Percentiles rank a stretch among this genome's conserved stretches.
Evolutionary conservation across 257 asterid genomes (phyloP).

Genomic region (Galeopsis tetrahit): DNA sequence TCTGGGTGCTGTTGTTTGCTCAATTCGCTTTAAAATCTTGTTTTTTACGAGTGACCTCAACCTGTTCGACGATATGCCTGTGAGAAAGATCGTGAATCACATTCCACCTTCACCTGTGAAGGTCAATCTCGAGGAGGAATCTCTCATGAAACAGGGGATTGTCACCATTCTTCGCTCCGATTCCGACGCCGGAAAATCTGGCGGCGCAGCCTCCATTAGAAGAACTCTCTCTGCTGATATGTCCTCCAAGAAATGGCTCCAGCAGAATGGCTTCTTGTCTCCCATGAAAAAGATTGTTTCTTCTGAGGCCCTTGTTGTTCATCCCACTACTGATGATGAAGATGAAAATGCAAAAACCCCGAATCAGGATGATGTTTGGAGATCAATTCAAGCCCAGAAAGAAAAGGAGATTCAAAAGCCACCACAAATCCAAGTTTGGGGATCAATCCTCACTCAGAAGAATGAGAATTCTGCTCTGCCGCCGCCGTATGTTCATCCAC

Average conservation of each 20-base stretch:
- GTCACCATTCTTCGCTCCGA: slow-evolving; percentile 76
- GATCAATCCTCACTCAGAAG: slow-evolving; percentile 49
- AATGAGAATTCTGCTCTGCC: slow-evolving; percentile 37
- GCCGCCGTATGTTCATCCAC: slow-evolving; percentile 65
- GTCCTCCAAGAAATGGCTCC: slow-evolving; percentile 63
- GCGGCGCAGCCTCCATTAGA: slow-evolving; percentile 45
- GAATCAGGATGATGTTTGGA: slow-evolving; percentile 60
- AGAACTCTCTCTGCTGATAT: slow-evolving; percentile 69
- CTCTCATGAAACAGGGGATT: slow-evolving; percentile 59
- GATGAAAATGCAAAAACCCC: slow-evolving; percentile 35
- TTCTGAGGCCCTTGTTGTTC: slow-evolving; percentile 21
- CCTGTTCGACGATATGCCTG: slow-evolving; percentile 33
- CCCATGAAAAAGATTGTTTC: slow-evolving; percentile 44
- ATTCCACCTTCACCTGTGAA: slow-evolving; percentile 33
- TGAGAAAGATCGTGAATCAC: slow-evolving; percentile 31
- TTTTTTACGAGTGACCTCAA: too few relatives aligned
- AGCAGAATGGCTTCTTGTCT: slow-evolving; percentile 45
- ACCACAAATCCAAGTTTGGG: slow-evolving; percentile 42
- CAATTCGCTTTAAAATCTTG: not conserved
- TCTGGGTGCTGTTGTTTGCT: slow-evolving; percentile 58
- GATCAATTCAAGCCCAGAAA: slow-evolving; percentile 45
- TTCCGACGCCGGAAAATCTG: slow-evolving; percentile 25
- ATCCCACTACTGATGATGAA: slow-evolving; percentile 34
- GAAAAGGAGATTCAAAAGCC: slow-evolving; percentile 6
- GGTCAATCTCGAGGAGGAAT: slow-evolving; percentile 12